Evolutionary conservation across 805 yeast genomes (phyloP).

Genomic region (Hanseniaspora jakobsenii): DNA sequence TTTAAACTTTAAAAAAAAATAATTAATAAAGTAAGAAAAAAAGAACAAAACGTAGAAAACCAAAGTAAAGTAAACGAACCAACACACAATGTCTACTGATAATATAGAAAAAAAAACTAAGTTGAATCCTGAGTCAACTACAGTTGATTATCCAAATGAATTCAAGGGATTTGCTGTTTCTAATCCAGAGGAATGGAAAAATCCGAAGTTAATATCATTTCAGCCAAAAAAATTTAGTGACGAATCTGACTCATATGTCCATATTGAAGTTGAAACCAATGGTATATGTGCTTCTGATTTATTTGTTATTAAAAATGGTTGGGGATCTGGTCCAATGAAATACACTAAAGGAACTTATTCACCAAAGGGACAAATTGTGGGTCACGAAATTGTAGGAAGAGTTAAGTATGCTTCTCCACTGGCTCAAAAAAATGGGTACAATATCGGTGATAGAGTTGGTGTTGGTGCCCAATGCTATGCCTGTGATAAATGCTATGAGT

Average conservation of each 20-base stretch:
- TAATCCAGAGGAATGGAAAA: constrained; percentile 39
- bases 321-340: constrained; percentile 34
- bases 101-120: not conserved
- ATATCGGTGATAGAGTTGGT: constrained; percentile 41
- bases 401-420: constrained; percentile 22
- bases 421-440: constrained; percentile 28
- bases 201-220: constrained; percentile 39
- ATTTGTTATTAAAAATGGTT: constrained; percentile 34
- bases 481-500: constrained; percentile 33
- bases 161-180: constrained; percentile 48
- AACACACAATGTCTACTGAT: no score
- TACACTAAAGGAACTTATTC: constrained; percentile 23
- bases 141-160: constrained; percentile 37
- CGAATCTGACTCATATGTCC: constrained; percentile 31
- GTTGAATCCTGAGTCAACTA: constrained; percentile 16
- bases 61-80: no score
- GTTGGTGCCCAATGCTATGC: constrained; percentile 36
- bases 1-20: no score
- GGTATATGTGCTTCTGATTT: constrained; percentile 55
- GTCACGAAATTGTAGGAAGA: constrained; percentile 26
- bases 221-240: constrained; percentile 36
- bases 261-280: constrained; percentile 44
- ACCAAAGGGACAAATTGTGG: constrained; percentile 26
- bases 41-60: no score
- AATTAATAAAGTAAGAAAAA: no score